phyloP scores from a whole-genome alignment of 192 early-diverging fungal genomes.

The Allomyces javanicus region DNA sequence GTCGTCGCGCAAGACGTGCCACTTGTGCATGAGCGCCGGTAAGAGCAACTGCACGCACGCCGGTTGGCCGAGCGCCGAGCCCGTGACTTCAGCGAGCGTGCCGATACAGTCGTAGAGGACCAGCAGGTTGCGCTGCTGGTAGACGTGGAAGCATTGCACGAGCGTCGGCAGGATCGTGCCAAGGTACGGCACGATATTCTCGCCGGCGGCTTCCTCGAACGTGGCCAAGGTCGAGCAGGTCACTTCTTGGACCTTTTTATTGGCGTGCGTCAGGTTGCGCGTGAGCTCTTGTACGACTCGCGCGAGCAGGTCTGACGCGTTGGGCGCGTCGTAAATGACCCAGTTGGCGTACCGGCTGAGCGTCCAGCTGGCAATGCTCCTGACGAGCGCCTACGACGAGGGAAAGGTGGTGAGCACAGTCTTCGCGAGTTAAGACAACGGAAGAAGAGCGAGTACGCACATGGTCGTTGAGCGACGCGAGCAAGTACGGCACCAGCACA shows the following conservation, averaged over 20 bases:
- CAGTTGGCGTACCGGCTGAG: slow-evolving; percentile 80
- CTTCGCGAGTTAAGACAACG: background rate
- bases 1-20: slow-evolving; percentile 58
- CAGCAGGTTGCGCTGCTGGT: slow-evolving; percentile 88
- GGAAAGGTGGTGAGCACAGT: background rate
- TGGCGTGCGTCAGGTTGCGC: slow-evolving; percentile 74
- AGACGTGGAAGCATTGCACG: slow-evolving; percentile 61
- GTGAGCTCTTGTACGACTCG: slow-evolving; percentile 50
- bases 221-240: slow-evolving; percentile 91
- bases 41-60: slow-evolving; percentile 68
- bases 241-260: slow-evolving; percentile 93
- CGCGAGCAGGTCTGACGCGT: slow-evolving; percentile 62
- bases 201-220: slow-evolving; percentile 79
- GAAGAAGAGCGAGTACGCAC: background rate
- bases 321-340: slow-evolving; percentile 35
- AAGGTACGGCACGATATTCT: slow-evolving; percentile 66
- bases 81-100: slow-evolving; percentile 89
- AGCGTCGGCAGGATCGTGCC: slow-evolving; percentile 69
- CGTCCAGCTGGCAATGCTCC: slow-evolving; percentile 98
- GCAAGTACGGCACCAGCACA: slow-evolving; percentile 65
- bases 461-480: slow-evolving; percentile 58
- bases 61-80: slow-evolving; percentile 57
- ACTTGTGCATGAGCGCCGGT: slow-evolving; percentile 69
- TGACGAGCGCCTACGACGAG: slow-evolving; percentile 48
- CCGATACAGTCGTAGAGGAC: slow-evolving; percentile 94